Evolutionary conservation across 176 grass and related monocot species (phyloP), one percentile per base, ranked within the genome.

Genomic region (Paspalum notatum): DNA sequence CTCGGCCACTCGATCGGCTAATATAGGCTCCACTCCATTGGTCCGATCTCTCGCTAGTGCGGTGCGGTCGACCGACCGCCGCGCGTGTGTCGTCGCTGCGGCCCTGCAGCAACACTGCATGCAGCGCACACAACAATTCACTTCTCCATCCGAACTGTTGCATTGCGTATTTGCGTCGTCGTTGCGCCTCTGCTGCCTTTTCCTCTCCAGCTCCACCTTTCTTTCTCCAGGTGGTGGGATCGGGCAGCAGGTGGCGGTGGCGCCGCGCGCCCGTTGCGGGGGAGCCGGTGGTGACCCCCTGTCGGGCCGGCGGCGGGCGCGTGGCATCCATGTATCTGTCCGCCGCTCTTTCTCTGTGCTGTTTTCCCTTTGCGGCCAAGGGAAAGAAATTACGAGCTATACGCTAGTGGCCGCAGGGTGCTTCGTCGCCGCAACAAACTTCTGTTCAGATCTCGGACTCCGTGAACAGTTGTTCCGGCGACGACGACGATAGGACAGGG

Each of bases 311-410:
- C 25, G 58, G 24, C 58, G 27, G 58, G n/a, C 20, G 38, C 63
- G 11, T 44, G 14, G 16, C 16, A 38, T 43, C 43, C n/a, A 25
- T 50, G 60, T 2, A 3, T 32, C 2, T 32, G 32, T 1, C 32
- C 32, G 32, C 32, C 3, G 32, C 32, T 32, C 32, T 32, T 32
- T 32, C 32, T 32, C 32, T 32, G 32, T 3, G 12, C 62, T 79
- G 66, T 78, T 78, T 42, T 78, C 8, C 25, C 87, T 85, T 85
- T 44, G 87, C 87, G 70, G 63, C 63, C 2, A 85, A 89, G 87
- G 54, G 41, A 67, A 71, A 53, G 13, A n/a, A n/a, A 14, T 12
- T 13, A 51, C 12, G 16, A 0, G 16, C 0, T 2, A 3, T 41
- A 0, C 53, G 21, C 20, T 21, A 18, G 45, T 2, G 2, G n/a